These are phyloP conservation scores for Myxozyma udenii DNA, from an alignment of 805 yeast genomes.

Conservation along the genomic window DNA sequence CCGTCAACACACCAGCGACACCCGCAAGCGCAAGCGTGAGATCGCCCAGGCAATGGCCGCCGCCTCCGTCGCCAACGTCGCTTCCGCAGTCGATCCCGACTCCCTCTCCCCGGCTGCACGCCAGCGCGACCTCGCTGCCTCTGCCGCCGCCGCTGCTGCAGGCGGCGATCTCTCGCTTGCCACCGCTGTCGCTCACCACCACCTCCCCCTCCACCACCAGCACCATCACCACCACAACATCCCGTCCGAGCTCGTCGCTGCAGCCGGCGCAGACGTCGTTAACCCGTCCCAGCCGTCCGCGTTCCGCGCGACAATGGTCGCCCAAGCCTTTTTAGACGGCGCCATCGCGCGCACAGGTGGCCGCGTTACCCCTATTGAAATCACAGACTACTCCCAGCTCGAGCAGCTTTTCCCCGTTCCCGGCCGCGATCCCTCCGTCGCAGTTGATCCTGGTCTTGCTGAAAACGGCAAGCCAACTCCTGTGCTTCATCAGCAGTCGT, in stretches of 20 bases:
- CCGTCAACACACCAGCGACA: constrained; percentile 25
- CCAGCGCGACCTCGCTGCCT: too few species aligned
- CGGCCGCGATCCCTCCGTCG: constrained; percentile 7
- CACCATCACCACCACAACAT: too few species aligned
- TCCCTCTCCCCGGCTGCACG: neutral
- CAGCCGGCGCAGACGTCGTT: neutral
- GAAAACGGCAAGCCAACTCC: constrained; percentile 4
- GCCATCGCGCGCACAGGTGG: neutral
- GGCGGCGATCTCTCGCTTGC: neutral
- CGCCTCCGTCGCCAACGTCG: neutral
- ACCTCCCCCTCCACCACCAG: too few species aligned
- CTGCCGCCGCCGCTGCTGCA: neutral
- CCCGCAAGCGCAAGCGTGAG: constrained; percentile 26
- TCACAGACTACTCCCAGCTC: constrained; percentile 10
- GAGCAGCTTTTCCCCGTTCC: constrained; percentile 16
- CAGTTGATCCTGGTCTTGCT: constrained; percentile 3
- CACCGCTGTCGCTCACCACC: neutral
- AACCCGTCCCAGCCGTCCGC: neutral
- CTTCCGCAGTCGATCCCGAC: neutral
- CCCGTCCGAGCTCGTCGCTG: neutral
- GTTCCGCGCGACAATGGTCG: neutral
- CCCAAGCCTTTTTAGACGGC: neutral
- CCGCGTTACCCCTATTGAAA: constrained; percentile 2
- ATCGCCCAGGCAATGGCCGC: constrained; percentile 1
- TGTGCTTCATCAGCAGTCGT: constrained; percentile 8